Evolutionary conservation across 2,329 filamentous ascomycete genomes (phyloP).

Genomic region (Aspergillus transmontanensis): DNA sequence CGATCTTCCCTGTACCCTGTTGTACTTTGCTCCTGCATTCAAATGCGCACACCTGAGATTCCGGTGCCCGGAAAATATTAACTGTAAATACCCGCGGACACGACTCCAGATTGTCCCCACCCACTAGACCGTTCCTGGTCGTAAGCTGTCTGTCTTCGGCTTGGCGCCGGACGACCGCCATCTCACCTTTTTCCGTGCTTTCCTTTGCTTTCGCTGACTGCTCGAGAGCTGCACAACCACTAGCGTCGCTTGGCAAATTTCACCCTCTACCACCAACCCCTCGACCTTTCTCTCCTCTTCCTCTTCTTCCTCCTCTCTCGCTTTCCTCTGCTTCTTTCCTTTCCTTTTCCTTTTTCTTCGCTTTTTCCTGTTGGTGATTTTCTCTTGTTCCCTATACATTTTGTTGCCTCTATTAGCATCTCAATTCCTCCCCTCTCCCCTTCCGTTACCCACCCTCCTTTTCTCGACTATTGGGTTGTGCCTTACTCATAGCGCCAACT

Average conservation of each 20-base stretch:
- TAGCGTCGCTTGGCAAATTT: conserved; percentile 37
- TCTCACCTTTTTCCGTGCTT: conserved; percentile 28
- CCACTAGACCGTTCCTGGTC: conserved; percentile 32
- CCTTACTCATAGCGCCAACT: neutral
- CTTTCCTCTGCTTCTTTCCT: conserved; percentile 14
- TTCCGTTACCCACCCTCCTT: conserved; percentile 8
- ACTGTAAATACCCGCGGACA: conserved; percentile 31
- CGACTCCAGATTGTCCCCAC: conserved; percentile 29
- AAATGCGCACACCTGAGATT: conserved; percentile 12
- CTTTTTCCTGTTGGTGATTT: conserved; percentile 11
- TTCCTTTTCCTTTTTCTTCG: conserved; percentile 15
- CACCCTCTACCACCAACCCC: conserved; percentile 35
- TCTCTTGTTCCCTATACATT: conserved; percentile 9
- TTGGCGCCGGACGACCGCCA: conserved; percentile 29
- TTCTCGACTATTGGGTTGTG: conserved; percentile 10
- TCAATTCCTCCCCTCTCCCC: conserved; percentile 12
- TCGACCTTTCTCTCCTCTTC: conserved; percentile 27
- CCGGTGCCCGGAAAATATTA: conserved; percentile 30
- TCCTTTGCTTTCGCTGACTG: conserved; percentile 27
- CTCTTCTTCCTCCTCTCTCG: conserved; percentile 15
- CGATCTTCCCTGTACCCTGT: conserved; percentile 2
- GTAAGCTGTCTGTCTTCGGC: conserved; percentile 26
- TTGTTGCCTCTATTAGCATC: conserved; percentile 10
- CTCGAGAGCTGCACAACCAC: conserved; percentile 38
- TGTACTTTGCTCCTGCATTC: conserved; percentile 8